phyloP scores from a whole-genome alignment of 1,284 basidiomycete species.

The Laetiporus sulphureus region DNA sequence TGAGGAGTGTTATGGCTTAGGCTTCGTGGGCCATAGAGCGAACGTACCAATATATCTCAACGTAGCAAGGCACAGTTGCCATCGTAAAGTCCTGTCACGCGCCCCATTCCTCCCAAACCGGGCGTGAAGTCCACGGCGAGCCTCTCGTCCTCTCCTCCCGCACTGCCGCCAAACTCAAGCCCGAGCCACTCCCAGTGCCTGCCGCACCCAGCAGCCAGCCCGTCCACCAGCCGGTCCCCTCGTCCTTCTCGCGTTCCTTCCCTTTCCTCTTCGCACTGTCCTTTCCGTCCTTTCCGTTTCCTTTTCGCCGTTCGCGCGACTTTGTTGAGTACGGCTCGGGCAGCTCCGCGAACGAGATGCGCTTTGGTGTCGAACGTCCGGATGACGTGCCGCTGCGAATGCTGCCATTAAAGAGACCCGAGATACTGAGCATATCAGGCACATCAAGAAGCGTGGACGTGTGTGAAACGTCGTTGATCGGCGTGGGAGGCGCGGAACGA shows the following conservation, averaged over 20 bases:
- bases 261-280: constrained; percentile 20
- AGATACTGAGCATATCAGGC: constrained; percentile 24
- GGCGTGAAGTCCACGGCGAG: too few relatives aligned
- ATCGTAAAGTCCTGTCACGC: too few relatives aligned
- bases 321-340: constrained; percentile 50
- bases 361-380: constrained; percentile 57
- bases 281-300: constrained; percentile 16
- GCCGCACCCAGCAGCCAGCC: constrained; percentile 35
- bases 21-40: too few relatives aligned
- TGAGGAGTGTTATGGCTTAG: too few relatives aligned
- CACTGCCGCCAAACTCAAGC: constrained; percentile 10
- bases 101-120: too few relatives aligned
- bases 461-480: constrained; percentile 21
- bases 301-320: constrained; percentile 16
- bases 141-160: constrained; percentile 24
- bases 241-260: constrained; percentile 18
- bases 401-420: constrained; percentile 16
- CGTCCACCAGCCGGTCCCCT: constrained; percentile 40
- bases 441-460: constrained; percentile 24
- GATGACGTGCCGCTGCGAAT: constrained; percentile 18
- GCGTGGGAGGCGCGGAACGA: constrained; percentile 34
- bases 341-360: constrained; percentile 68
- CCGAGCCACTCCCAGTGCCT: constrained; percentile 12
- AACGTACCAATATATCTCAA: too few relatives aligned
- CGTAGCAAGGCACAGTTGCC: too few relatives aligned